Evolutionary conservation across 768 basidiomycete genomes (phyloP).

Genomic region (Cantharellus anzutake): DNA sequence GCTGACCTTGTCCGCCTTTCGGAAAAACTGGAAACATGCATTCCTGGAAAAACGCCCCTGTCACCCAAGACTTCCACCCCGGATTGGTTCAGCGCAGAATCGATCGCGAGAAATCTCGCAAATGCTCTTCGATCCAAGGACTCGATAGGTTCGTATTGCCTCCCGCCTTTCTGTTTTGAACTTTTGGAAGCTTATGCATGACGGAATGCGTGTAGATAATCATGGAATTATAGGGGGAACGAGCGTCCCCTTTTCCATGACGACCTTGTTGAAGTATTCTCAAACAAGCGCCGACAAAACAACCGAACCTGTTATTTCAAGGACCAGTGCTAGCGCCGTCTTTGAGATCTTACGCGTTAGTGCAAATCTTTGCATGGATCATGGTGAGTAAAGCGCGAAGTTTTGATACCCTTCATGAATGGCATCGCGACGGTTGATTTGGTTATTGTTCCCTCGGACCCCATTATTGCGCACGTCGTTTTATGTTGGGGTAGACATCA

Average conservation of each 20-base stretch:
- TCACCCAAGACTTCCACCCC: too few species aligned
- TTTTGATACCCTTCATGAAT: constrained; percentile 1
- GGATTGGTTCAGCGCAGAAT: background rate
- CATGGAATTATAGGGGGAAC: constrained; percentile 31
- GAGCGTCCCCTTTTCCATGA: background rate
- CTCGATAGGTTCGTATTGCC: background rate
- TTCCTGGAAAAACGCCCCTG: too few species aligned
- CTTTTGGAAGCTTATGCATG: background rate
- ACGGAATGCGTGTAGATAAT: constrained; percentile 19
- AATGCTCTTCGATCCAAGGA: constrained; percentile 5
- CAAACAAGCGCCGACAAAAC: constrained; percentile 29
- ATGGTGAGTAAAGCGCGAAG: constrained; percentile 28
- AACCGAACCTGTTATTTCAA: constrained; percentile 22
- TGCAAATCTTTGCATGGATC: constrained; percentile 74
- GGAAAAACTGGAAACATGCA: too few species aligned
- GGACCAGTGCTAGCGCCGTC: constrained; percentile 26
- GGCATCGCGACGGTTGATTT: background rate
- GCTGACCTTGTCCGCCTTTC: too few species aligned
- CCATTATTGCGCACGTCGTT: background rate
- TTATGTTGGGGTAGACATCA: constrained; percentile 34
- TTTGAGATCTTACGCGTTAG: constrained; percentile 58
- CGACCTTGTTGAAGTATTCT: background rate
- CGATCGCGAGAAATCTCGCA: constrained; percentile 2
- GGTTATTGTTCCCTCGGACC: constrained; percentile 3
- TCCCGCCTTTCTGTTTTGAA: background rate